A percentile compares a stretch with the other conserved stretches of the same genome.
Evolutionary conservation across 768 basidiomycete genomes (phyloP).

Genomic region (Lactarius sanguifluus): DNA sequence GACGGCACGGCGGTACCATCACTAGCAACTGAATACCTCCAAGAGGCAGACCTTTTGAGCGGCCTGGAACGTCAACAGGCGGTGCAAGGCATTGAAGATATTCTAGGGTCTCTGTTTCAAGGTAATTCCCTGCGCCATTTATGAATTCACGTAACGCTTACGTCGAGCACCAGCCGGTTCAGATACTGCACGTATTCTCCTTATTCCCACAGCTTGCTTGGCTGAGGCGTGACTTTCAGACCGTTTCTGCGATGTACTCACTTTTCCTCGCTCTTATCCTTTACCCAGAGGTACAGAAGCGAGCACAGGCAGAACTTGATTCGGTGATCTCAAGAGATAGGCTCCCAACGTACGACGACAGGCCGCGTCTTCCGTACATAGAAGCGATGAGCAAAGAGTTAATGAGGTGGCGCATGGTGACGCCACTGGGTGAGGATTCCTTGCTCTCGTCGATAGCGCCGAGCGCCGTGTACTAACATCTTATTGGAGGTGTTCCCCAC

Average conservation of each 20-base stretch:
- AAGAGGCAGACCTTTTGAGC: background rate
- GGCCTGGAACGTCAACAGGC: background rate
- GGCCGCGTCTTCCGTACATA: constrained; percentile 22
- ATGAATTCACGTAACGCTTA: background rate
- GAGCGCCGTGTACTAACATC: background rate
- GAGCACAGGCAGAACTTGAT: constrained; percentile 33
- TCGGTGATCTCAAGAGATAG: constrained; percentile 23
- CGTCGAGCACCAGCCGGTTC: constrained; percentile 9
- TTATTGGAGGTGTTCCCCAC: constrained; percentile 27
- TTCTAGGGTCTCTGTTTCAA: constrained; percentile 14
- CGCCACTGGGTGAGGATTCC: constrained; percentile 25
- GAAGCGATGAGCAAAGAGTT: constrained; percentile 31
- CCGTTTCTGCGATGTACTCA: constrained; percentile 26
- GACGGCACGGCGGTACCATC: constrained; percentile 1
- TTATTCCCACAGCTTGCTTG: background rate
- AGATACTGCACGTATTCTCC: constrained; percentile 10
- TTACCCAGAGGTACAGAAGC: constrained; percentile 32
- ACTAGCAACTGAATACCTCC: background rate
- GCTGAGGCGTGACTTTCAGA: background rate
- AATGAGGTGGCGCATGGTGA: constrained; percentile 29
- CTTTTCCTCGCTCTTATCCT: constrained; percentile 34
- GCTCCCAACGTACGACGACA: background rate
- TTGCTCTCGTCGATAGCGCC: background rate
- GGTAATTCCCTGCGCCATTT: background rate
- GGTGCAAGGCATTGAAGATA: background rate